Evolutionary conservation across 192 early-diverging fungal genomes (phyloP).

Genomic region (Chytriomyces sp.): DNA sequence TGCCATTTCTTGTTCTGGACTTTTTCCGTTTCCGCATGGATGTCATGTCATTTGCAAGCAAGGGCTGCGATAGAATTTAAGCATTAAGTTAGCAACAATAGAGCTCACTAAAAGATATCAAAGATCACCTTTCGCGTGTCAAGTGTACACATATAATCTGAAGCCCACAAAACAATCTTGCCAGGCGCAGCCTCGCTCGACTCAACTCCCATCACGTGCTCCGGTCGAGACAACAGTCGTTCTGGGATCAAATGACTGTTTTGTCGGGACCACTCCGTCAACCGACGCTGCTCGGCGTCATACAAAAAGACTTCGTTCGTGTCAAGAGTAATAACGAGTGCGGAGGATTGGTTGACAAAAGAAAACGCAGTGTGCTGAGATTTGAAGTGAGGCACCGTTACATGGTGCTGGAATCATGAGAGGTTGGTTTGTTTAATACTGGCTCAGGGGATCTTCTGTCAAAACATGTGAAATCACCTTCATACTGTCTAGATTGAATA

Average conservation of each 20-base stretch:
- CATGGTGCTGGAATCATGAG: conserved; percentile 57
- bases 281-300: conserved; percentile 63
- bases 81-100: neutral
- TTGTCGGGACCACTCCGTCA: conserved; percentile 85
- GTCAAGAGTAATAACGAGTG: conserved; percentile 62
- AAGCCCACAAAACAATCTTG: conserved; percentile 72
- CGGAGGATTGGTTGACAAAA: conserved; percentile 62
- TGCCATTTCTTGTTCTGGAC: conserved; percentile 25
- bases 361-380: conserved; percentile 69
- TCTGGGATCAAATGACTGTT: conserved; percentile 72
- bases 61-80: conserved; percentile 35
- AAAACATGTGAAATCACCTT: conserved; percentile 53
- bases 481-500: conserved; percentile 74
- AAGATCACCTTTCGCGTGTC: conserved; percentile 64
- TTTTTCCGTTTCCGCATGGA: neutral
- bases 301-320: conserved; percentile 81
- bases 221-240: conserved; percentile 66
- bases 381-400: conserved; percentile 64
- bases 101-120: neutral
- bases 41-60: conserved; percentile 30
- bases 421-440: neutral
- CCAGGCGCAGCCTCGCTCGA: conserved; percentile 68
- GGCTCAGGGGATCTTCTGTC: conserved; percentile 12
- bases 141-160: conserved; percentile 71
- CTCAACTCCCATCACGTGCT: conserved; percentile 76